These are phyloP conservation scores for Colletotrichum gloeosporioides DNA, from an alignment of 2,329 filamentous ascomycete species.

Conservation along the genomic window DNA sequence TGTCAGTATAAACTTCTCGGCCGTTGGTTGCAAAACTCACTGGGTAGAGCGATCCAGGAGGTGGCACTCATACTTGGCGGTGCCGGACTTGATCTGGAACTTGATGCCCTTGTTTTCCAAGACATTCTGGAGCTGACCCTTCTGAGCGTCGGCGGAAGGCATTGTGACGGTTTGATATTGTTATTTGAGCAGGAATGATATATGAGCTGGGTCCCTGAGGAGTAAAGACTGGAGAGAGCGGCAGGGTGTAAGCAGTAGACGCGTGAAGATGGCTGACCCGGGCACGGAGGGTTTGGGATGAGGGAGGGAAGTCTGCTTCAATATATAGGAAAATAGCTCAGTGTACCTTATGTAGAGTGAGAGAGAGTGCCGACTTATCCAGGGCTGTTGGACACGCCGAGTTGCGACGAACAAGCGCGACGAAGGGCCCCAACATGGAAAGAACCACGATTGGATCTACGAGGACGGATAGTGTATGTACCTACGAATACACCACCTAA, in stretches of 20 bases:
- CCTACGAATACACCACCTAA: neutral
- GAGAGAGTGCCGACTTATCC: slow-evolving; percentile 4
- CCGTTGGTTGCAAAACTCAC: slow-evolving; percentile 36
- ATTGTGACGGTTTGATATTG: neutral
- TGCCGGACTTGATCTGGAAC: slow-evolving; percentile 52
- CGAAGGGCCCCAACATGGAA: neutral
- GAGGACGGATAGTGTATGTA: neutral
- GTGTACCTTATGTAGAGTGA: neutral
- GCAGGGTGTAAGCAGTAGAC: neutral
- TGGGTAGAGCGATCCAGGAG: slow-evolving; percentile 49
- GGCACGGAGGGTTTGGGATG: neutral
- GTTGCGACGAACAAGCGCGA: neutral
- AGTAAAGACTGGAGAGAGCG: neutral
- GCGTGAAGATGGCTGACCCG: neutral
- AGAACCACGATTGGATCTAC: neutral
- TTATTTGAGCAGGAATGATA: neutral
- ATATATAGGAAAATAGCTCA: slow-evolving; percentile 1
- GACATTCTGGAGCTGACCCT: slow-evolving; percentile 5
- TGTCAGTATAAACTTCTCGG: slow-evolving; percentile 16
- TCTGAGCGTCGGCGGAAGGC: slow-evolving; percentile 7
- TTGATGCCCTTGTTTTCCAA: slow-evolving; percentile 37
- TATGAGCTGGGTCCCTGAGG: neutral
- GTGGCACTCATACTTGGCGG: slow-evolving; percentile 42
- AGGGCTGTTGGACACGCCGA: neutral
- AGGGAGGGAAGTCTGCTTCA: neutral